Evolutionary conservation across 352 stramenopile species (phyloP).

Genomic region (Pythium periplocum): DNA sequence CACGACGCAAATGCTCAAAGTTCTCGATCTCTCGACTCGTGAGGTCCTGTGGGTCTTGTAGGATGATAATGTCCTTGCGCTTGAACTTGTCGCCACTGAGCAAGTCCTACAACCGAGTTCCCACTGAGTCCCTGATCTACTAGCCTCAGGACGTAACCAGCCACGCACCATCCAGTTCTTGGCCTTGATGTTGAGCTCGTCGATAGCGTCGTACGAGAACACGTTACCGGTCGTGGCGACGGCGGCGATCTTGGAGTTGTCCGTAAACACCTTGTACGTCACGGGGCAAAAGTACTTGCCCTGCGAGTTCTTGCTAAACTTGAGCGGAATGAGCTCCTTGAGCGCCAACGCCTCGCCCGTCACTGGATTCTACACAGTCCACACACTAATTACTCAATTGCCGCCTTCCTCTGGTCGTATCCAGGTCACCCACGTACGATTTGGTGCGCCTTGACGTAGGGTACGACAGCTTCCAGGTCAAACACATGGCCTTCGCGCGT

Average conservation of each 20-base stretch:
- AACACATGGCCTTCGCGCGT: conserved; percentile 95
- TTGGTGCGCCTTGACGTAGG: conserved; percentile 95
- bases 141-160: too few relatives aligned
- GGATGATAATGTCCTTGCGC: conserved; percentile 91
- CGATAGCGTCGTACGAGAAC: conserved; percentile 95
- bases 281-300: conserved; percentile 89
- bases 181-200: conserved; percentile 98
- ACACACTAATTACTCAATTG: too few relatives aligned
- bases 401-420: too few relatives aligned
- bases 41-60: conserved; percentile 93
- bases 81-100: conserved; percentile 90
- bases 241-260: conserved; percentile 84
- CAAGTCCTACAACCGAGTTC: conserved; percentile 68
- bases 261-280: conserved; percentile 94
- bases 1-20: conserved; percentile 92
- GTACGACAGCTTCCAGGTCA: conserved; percentile 94
- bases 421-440: conserved; percentile 44
- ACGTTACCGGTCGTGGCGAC: conserved; percentile 91
- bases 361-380: conserved; percentile 84
- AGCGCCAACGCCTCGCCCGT: conserved; percentile 86
- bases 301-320: conserved; percentile 79
- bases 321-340: conserved; percentile 93
- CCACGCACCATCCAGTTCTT: conserved; percentile 91
- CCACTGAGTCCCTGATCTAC: too few relatives aligned
- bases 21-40: conserved; percentile 95